These are phyloP conservation scores for Litsea cubeba DNA, from an alignment of 164 flowering plant genomes.

Conservation along the genomic window DNA sequence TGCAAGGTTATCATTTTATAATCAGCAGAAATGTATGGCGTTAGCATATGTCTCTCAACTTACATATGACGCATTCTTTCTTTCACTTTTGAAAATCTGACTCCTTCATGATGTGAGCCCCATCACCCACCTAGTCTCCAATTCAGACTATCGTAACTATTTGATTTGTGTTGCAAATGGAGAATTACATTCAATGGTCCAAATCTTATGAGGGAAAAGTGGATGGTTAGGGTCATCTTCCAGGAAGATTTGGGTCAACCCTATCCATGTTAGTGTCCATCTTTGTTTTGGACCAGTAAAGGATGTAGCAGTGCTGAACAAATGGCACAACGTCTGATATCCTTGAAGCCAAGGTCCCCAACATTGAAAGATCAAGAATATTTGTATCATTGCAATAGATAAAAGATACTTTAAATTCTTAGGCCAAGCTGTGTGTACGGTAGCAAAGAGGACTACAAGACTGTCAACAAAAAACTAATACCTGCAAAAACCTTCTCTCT, in stretches of 20 bases:
- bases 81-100: not conserved
- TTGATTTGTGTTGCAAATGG: not conserved
- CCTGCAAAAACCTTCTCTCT: slow-evolving; percentile 73
- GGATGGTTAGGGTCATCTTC: not conserved
- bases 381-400: not conserved
- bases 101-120: not conserved
- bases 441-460: not conserved
- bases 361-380: not conserved
- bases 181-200: not conserved
- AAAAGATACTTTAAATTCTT: not conserved
- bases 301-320: not conserved
- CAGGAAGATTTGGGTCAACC: not conserved
- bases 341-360: not conserved
- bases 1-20: not conserved
- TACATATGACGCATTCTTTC: not conserved
- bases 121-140: not conserved
- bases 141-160: not conserved
- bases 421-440: not conserved
- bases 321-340: not conserved
- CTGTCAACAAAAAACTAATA: slow-evolving; percentile 13
- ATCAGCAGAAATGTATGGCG: not conserved
- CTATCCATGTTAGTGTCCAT: not conserved
- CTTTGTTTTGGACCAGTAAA: not conserved
- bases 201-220: not conserved
- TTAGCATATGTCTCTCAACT: not conserved